Evolutionary conservation across 169 alveolate species (phyloP).

Genomic region (Cryptosporidium canis): DNA sequence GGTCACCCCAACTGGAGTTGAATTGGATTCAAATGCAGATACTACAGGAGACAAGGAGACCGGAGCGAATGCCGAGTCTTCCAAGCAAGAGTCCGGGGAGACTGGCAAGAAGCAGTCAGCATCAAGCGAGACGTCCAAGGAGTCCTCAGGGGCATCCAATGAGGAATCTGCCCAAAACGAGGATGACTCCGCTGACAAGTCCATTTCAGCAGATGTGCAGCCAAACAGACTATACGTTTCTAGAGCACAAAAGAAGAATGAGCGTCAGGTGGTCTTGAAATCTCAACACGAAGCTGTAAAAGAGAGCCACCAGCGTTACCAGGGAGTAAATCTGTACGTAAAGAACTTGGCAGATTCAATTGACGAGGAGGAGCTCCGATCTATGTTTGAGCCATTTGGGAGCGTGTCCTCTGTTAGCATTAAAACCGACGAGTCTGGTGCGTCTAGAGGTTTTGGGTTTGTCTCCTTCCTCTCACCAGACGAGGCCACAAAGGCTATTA

Average conservation of each 20-base stretch:
- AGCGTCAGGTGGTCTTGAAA: conserved; percentile 87
- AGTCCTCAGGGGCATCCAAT: background rate
- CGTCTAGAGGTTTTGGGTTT: conserved; percentile 96
- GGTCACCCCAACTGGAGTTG: conserved; percentile 78
- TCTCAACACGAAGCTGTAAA: conserved; percentile 84
- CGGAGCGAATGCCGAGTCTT: conserved; percentile 1
- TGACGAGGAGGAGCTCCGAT: conserved; percentile 87
- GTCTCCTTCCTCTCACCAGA: conserved; percentile 95
- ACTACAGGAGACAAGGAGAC: background rate
- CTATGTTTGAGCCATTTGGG: conserved; percentile 90
- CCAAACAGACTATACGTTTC: conserved; percentile 83
- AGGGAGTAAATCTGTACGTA: conserved; percentile 90
- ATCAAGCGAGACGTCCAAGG: background rate
- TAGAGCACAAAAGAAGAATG: conserved; percentile 90
- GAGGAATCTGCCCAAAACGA: conserved; percentile 56
- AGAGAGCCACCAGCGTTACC: conserved; percentile 78
- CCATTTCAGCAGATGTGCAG: conserved; percentile 77
- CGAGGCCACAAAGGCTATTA: conserved; percentile 96
- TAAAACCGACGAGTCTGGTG: conserved; percentile 92
- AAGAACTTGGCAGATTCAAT: conserved; percentile 90
- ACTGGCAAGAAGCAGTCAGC: background rate
- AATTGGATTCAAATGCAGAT: background rate
- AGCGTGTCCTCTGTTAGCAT: conserved; percentile 91
- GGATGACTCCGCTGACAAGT: conserved; percentile 7
- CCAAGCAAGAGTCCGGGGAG: conserved; percentile 53